A percentile compares a stretch with the other conserved stretches of the same genome.
Conservation (phyloP, 352 stramenopile genomes). For the Lagenidium giganteum region DNA sequence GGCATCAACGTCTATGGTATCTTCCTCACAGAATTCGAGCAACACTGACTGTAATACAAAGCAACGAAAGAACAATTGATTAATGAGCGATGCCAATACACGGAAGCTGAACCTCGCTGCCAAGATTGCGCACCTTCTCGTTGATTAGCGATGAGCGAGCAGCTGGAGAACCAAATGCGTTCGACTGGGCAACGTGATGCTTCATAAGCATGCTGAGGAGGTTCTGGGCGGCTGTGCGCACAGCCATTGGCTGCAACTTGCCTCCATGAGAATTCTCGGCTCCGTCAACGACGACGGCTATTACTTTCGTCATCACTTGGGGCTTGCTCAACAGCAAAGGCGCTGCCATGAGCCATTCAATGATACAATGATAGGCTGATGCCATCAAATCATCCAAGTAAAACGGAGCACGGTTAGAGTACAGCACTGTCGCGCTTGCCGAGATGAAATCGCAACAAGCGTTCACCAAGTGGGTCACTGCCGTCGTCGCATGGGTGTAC, state of each 20-base stretch:
- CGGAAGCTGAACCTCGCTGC: too few species aligned
- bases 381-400: conserved; percentile 84
- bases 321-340: conserved; percentile 70
- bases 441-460: conserved; percentile 85
- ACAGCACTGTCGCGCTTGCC: conserved; percentile 63
- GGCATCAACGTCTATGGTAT: conserved; percentile 27
- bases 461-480: conserved; percentile 77
- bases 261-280: conserved; percentile 66
- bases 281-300: conserved; percentile 74
- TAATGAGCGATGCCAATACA: too few species aligned
- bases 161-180: conserved; percentile 28
- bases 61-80: not conserved
- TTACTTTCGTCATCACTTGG: conserved; percentile 74
- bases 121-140: conserved; percentile 62
- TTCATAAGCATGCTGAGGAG: conserved; percentile 86
- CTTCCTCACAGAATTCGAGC: conserved; percentile 44
- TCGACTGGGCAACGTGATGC: conserved; percentile 68
- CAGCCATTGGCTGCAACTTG: conserved; percentile 39
- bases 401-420: conserved; percentile 67
- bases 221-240: conserved; percentile 72
- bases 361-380: conserved; percentile 74
- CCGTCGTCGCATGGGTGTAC: conserved; percentile 69
- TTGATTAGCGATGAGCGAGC: conserved; percentile 43
- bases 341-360: conserved; percentile 78
- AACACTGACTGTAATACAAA: conserved; percentile 35